Percentiles rank a stretch among this genome's conserved stretches.
These are phyloP conservation scores for Collybia mongolica DNA, from an alignment of 768 basidiomycete genomes.

Conservation along the genomic window DNA sequence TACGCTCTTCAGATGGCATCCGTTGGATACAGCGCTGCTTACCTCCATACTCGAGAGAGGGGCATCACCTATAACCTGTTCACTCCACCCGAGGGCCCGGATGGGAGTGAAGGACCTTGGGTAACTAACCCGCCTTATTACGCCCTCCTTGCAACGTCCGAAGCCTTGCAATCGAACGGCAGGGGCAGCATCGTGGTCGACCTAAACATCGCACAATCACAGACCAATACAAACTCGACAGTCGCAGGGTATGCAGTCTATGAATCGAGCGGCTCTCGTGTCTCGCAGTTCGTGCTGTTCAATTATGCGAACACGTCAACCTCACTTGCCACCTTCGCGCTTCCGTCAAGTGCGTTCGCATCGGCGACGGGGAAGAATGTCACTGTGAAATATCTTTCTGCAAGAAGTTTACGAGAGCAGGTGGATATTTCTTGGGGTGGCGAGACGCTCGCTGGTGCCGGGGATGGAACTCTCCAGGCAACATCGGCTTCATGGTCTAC, in stretches of 20 bases:
- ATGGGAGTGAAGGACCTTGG: constrained; percentile 39
- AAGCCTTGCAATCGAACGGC: constrained; percentile 36
- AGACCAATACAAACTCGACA: constrained; percentile 31
- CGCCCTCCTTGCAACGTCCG: constrained; percentile 43
- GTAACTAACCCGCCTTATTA: constrained; percentile 50
- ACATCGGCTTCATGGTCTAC: constrained; percentile 31
- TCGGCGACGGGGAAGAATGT: constrained; percentile 23
- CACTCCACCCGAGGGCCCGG: constrained; percentile 35
- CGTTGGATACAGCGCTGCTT: constrained; percentile 46
- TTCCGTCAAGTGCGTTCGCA: constrained; percentile 32
- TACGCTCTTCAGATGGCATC: constrained; percentile 52
- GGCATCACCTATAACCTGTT: constrained; percentile 54
- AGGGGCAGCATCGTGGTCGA: constrained; percentile 44
- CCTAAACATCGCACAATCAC: constrained; percentile 41
- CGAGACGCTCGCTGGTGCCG: constrained; percentile 42
- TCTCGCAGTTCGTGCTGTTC: constrained; percentile 45
- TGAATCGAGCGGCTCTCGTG: constrained; percentile 43
- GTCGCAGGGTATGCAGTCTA: constrained; percentile 60
- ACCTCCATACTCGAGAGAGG: constrained; percentile 53
- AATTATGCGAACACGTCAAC: constrained; percentile 46
- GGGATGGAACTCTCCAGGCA: constrained; percentile 35
- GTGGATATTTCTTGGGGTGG: constrained; percentile 63
- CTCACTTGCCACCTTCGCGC: constrained; percentile 32
- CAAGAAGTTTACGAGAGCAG: constrained; percentile 45
- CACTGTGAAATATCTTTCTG: constrained; percentile 47